Evolutionary conservation across 192 early-diverging fungal species (phyloP).

Genomic region (Coemansia sp.): DNA sequence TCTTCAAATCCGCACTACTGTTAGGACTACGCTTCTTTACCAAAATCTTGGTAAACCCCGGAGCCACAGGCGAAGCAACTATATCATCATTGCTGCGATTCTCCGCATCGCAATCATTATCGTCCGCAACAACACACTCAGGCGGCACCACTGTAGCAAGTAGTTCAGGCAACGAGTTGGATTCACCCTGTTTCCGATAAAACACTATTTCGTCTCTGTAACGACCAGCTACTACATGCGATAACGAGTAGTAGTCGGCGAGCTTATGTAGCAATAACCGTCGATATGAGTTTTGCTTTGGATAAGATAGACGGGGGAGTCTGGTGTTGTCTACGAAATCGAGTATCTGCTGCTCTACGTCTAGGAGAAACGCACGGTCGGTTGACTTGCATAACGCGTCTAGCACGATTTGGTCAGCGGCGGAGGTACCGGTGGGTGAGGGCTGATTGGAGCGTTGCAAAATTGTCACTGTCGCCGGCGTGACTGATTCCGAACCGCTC

Average conservation of each 20-base stretch:
- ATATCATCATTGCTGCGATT: neutral
- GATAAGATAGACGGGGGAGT: constrained; percentile 11
- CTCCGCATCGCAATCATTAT: neutral
- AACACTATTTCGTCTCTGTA: constrained; percentile 29
- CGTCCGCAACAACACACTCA: neutral
- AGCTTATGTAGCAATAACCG: constrained; percentile 32
- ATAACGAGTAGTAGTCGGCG: constrained; percentile 27
- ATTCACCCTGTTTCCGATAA: constrained; percentile 16
- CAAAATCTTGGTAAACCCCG: constrained; percentile 25
- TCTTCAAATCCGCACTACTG: neutral
- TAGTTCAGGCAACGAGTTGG: neutral
- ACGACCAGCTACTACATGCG: constrained; percentile 29
- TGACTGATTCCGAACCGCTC: neutral
- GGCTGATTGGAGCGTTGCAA: neutral
- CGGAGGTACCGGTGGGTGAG: neutral
- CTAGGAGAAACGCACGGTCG: constrained; percentile 28
- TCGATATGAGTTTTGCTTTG: constrained; percentile 38
- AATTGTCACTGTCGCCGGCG: neutral
- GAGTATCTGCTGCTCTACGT: constrained; percentile 10
- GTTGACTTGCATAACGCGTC: constrained; percentile 13
- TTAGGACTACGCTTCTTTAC: constrained; percentile 6
- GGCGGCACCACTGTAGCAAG: neutral
- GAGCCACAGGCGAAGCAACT: neutral
- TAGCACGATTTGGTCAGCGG: constrained; percentile 19
- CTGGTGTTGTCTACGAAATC: constrained; percentile 18